Evolutionary conservation across 1,284 basidiomycete genomes (phyloP).

Genomic region (Trichosporon ovoides): DNA sequence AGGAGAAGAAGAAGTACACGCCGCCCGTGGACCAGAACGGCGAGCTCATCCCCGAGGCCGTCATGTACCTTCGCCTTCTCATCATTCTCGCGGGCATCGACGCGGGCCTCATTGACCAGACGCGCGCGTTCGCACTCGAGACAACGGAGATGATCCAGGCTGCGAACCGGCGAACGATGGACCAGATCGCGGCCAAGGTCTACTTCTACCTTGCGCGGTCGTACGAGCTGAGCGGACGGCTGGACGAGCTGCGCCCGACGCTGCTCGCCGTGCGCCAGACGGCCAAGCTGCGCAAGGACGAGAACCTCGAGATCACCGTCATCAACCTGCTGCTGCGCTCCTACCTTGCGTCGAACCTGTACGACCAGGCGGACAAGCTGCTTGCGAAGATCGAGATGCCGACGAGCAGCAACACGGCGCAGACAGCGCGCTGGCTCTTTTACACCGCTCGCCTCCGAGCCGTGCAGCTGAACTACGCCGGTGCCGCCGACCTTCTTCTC

Average conservation of each 20-base stretch:
- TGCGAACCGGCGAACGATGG: slow-evolving; percentile 85
- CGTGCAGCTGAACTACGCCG: slow-evolving; percentile 91
- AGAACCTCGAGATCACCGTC: slow-evolving; percentile 63
- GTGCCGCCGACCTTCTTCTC: slow-evolving; percentile 84
- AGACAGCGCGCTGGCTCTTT: slow-evolving; percentile 92
- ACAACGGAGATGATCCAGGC: slow-evolving; percentile 72
- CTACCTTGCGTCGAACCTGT: slow-evolving; percentile 85
- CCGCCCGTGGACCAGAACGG: slow-evolving; percentile 30
- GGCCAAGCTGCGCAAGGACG: slow-evolving; percentile 43
- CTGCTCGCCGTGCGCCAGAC: slow-evolving; percentile 68
- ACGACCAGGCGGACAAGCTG: slow-evolving; percentile 96
- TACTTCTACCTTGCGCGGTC: slow-evolving; percentile 68
- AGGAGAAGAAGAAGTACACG: slow-evolving; percentile 26
- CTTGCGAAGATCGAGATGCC: slow-evolving; percentile 92
- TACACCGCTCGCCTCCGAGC: slow-evolving; percentile 82
- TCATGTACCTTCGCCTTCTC: slow-evolving; percentile 84
- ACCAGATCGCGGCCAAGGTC: slow-evolving; percentile 85
- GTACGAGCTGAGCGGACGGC: slow-evolving; percentile 67
- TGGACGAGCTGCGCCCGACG: slow-evolving; percentile 70
- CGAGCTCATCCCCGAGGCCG: slow-evolving; percentile 70
- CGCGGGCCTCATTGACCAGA: slow-evolving; percentile 43
- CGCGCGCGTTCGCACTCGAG: slow-evolving; percentile 62
- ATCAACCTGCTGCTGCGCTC: slow-evolving; percentile 90
- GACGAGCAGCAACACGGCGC: slow-evolving; percentile 75
- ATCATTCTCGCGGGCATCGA: slow-evolving; percentile 73